phyloP scores from a whole-genome alignment of 345 rosid species.

The Rhodamnia argentea region DNA sequence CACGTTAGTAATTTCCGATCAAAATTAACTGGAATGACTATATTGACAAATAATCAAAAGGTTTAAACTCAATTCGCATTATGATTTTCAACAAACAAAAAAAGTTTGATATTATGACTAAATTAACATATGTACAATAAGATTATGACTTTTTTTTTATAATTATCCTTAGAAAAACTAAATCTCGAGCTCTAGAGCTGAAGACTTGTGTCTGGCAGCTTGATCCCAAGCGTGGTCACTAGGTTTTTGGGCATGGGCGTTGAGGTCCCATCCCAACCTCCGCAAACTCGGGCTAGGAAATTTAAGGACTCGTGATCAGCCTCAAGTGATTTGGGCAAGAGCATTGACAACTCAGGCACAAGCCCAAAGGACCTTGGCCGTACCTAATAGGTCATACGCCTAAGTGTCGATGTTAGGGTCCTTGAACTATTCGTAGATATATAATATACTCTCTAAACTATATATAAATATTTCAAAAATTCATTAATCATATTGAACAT shows the following conservation, averaged over 20 bases:
- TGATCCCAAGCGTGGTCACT: neutral
- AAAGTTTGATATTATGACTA: neutral
- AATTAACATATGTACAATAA: too few species aligned
- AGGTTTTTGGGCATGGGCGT: too few species aligned
- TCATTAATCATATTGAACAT: neutral
- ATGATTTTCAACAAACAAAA: neutral
- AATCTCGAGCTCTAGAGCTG: neutral
- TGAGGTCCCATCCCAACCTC: too few species aligned
- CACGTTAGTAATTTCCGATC: neutral
- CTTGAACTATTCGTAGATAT: neutral
- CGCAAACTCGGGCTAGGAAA: too few species aligned
- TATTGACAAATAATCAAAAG: neutral
- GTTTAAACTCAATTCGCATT: accelerated
- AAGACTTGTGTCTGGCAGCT: neutral
- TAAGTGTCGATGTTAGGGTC: neutral
- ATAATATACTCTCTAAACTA: neutral
- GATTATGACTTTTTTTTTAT: too few species aligned
- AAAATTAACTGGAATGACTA: neutral
- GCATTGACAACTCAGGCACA: neutral
- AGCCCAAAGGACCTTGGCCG: neutral
- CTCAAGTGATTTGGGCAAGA: neutral
- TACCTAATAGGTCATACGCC: neutral
- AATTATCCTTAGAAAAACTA: neutral
- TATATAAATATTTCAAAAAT: neutral
- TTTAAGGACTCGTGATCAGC: neutral